Evolutionary conservation across 306 rosid genomes (phyloP).

Genomic region (Cyclanthera cordifolia): DNA sequence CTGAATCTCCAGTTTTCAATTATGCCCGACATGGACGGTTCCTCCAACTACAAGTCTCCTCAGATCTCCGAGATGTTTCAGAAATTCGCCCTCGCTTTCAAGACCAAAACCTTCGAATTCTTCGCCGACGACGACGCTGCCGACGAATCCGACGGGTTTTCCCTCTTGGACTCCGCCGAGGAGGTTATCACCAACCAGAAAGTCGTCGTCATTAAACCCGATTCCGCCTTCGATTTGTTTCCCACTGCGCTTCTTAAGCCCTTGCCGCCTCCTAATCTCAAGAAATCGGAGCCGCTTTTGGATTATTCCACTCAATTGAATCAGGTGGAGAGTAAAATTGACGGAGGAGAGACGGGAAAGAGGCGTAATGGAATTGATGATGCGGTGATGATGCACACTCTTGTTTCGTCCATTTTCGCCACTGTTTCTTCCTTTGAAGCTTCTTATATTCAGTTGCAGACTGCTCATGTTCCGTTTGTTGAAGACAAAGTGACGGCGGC

Average conservation of each 20-base stretch:
- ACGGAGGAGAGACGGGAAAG: neutral
- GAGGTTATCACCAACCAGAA: conserved; percentile 85
- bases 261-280: conserved; percentile 3
- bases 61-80: conserved; percentile 94
- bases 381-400: conserved; percentile 30
- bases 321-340: neutral
- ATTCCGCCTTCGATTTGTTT: conserved; percentile 18
- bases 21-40: conserved; percentile 53
- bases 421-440: conserved; percentile 83
- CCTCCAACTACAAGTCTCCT: conserved; percentile 58
- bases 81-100: conserved; percentile 91
- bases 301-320: neutral
- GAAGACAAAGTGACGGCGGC: conserved; percentile 55
- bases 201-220: conserved; percentile 86
- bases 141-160: conserved; percentile 56
- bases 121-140: conserved; percentile 45
- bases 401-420: conserved; percentile 68
- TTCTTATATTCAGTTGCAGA: conserved; percentile 73
- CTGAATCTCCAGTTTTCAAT: neutral
- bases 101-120: conserved; percentile 79
- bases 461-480: conserved; percentile 74
- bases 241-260: conserved; percentile 15
- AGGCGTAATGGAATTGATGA: conserved; percentile 25
- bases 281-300: conserved; percentile 13
- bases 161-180: conserved; percentile 82